Conservation (phyloP, 2,329 filamentous ascomycete species). For the Cytospora chrysosperma region DNA sequence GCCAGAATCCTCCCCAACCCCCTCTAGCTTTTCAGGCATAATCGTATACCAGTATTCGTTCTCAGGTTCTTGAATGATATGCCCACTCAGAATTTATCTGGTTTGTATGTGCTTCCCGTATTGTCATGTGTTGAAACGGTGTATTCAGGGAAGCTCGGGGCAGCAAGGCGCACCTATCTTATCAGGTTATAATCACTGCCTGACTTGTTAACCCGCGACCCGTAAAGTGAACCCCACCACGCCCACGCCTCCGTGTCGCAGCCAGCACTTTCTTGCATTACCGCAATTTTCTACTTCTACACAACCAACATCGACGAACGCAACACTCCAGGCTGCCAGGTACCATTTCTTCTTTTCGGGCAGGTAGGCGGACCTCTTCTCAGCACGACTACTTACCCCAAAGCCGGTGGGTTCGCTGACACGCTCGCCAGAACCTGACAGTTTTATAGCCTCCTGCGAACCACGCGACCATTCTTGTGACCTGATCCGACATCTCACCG, state of each 20-base stretch:
- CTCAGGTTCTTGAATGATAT: neutral
- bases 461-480: neutral
- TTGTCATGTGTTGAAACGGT: neutral
- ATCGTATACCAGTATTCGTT: slow-evolving; percentile 9
- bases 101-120: neutral
- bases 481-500: neutral
- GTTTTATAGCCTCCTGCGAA: neutral
- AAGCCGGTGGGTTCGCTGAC: neutral
- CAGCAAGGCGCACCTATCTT: neutral
- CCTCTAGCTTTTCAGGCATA: slow-evolving; percentile 15
- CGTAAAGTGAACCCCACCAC: neutral
- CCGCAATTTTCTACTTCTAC: neutral
- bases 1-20: neutral
- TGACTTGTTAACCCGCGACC: neutral
- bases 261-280: neutral
- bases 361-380: neutral
- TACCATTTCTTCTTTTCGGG: neutral
- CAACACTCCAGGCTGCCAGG: neutral
- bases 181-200: neutral
- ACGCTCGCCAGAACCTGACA: neutral
- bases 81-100: neutral
- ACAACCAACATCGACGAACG: neutral
- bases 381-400: neutral
- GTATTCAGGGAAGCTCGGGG: neutral
- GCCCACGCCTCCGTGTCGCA: neutral